phyloP scores from a whole-genome alignment of 169 alveolate genomes.

The Hepatocystis sp. region DNA sequence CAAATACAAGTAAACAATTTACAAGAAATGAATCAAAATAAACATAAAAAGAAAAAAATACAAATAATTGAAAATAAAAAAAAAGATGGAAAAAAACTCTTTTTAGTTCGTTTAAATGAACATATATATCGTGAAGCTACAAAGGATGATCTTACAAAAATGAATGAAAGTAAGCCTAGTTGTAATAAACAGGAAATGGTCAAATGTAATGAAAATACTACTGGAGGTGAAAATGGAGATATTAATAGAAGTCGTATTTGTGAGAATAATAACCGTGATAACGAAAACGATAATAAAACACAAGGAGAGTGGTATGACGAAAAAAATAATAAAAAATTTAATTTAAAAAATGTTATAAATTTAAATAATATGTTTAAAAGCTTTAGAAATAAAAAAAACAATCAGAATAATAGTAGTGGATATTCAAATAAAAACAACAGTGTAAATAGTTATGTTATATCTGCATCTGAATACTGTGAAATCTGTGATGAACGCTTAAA shows the following conservation, averaged over 20 bases:
- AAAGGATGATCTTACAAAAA: neutral
- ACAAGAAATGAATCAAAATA: conserved; percentile 1
- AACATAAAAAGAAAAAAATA: conserved; percentile 17
- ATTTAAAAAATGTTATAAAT: conserved; percentile 38
- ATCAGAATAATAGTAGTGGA: neutral
- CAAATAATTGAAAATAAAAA: conserved; percentile 70
- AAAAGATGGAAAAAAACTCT: conserved; percentile 12
- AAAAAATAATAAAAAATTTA: conserved; percentile 23
- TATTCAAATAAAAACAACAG: conserved; percentile 1
- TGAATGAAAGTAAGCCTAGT: no score
- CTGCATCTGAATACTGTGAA: conserved; percentile 60
- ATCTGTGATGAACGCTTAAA: conserved; percentile 71
- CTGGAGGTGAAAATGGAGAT: neutral
- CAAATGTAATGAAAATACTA: conserved; percentile 2
- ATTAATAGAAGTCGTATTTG: neutral
- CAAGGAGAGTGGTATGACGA: neutral
- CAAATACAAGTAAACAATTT: conserved; percentile 27
- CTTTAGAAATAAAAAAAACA: no score
- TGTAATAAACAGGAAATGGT: neutral
- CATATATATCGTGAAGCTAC: conserved; percentile 47
- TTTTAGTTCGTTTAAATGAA: conserved; percentile 45
- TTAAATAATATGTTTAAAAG: no score
- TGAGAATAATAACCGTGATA: no score
- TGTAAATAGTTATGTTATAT: neutral
- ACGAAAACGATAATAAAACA: neutral